Percentiles rank a stretch among this genome's conserved stretches.
phyloP scores from a whole-genome alignment of 2,329 filamentous ascomycete genomes.

The Sporothrix variecibatus region DNA sequence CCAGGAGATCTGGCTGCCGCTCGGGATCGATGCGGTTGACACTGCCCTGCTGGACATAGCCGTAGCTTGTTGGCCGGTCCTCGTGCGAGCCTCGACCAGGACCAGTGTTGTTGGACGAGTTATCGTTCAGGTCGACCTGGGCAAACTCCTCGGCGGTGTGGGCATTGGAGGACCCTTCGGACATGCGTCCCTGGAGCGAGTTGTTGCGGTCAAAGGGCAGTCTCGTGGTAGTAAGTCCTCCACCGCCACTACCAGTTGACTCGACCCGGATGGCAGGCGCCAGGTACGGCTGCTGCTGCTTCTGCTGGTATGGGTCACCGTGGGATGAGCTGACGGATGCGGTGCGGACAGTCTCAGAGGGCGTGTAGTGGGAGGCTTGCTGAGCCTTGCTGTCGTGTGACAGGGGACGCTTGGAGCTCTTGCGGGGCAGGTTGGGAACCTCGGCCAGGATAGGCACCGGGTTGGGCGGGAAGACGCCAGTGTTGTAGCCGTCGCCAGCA shows the following conservation, averaged over 20 bases:
- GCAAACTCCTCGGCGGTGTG: constrained; percentile 48
- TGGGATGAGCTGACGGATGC: not conserved
- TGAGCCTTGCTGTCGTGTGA: constrained; percentile 2
- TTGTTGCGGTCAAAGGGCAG: constrained; percentile 61
- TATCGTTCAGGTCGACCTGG: constrained; percentile 43
- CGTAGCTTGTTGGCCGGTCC: constrained; percentile 56
- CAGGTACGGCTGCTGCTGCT: not conserved
- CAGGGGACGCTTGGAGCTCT: constrained; percentile 64
- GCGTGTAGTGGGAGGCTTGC: not conserved
- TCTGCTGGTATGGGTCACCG: not conserved
- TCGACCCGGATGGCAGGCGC: not conserved
- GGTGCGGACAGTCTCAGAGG: not conserved
- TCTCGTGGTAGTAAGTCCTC: constrained; percentile 36
- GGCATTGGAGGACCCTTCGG: constrained; percentile 49
- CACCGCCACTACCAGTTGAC: constrained; percentile 28
- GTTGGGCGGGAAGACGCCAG: constrained; percentile 39
- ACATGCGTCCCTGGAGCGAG: constrained; percentile 54
- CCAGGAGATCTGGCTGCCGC: constrained; percentile 50
- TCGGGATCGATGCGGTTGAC: constrained; percentile 57
- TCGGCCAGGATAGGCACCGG: constrained; percentile 31
- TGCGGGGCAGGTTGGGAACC: constrained; percentile 58
- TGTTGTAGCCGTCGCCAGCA: constrained; percentile 39
- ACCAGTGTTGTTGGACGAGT: constrained; percentile 24
- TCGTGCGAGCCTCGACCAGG: constrained; percentile 35
- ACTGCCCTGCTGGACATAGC: constrained; percentile 59